phyloP scores from a whole-genome alignment of 2,329 filamentous ascomycete genomes.

The Ophiostoma quercus region DNA sequence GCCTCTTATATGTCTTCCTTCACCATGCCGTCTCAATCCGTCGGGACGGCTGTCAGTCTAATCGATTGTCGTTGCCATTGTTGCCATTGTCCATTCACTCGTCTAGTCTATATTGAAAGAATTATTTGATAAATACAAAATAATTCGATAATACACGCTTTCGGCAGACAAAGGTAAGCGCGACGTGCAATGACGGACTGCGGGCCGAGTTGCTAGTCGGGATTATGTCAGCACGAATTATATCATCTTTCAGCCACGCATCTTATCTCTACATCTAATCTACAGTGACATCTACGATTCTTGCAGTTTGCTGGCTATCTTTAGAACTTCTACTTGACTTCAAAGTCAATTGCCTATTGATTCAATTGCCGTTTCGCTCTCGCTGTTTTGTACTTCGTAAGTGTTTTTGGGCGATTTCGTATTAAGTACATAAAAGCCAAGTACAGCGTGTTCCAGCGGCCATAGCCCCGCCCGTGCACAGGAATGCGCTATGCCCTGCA shows the following conservation, averaged over 20 bases:
- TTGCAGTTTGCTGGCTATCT: too few species aligned
- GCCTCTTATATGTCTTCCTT: neutral
- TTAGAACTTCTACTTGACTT: too few species aligned
- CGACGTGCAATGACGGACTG: neutral
- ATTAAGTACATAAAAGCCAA: too few species aligned
- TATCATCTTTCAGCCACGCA: neutral
- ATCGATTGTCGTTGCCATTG: neutral
- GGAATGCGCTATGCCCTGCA: neutral
- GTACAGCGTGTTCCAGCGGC: neutral
- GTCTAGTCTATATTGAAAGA: neutral
- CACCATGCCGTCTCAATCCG: neutral
- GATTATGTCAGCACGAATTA: neutral
- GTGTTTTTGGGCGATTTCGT: too few species aligned
- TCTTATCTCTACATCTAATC: too few species aligned
- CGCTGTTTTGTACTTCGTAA: too few species aligned
- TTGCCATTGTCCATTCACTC: neutral
- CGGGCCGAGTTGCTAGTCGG: neutral
- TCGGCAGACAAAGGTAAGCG: constrained; percentile 7
- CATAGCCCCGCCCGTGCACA: neutral
- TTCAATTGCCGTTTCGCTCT: too few species aligned
- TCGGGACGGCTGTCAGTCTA: neutral
- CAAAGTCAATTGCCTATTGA: too few species aligned
- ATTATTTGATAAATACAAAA: neutral
- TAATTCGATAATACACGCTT: neutral
- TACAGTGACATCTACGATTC: too few species aligned